Evolutionary conservation across 768 basidiomycete species (phyloP), one percentile per base, ranked within the genome.

Genomic region (Hirschioporus abietinus): DNA sequence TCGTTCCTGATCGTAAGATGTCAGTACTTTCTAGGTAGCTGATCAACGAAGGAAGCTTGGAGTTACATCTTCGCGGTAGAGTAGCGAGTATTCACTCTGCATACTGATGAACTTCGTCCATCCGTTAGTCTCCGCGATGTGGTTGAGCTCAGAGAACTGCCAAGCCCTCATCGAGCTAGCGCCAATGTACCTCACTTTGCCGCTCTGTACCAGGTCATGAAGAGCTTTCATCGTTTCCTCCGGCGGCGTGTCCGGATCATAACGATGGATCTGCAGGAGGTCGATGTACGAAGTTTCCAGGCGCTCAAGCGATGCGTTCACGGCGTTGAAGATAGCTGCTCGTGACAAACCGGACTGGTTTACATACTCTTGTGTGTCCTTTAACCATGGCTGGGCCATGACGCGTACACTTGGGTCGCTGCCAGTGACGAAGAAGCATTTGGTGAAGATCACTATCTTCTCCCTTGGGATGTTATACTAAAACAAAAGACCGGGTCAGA

Each of bases 161-260:
- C 77, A 77, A 1, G 72, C 65, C n/a, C 69, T 66, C 73, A 76
- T 73, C 62, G 73, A 73, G 63, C 70, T 71, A 4, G 74, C 76
- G 23, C 77, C 83, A 36, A 85, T 78, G 68, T 85, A 87, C 42
- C 83, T 74, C 23, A 83, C 78, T 62, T 76, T 73, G 34, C 78
- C 78, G 18, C 69, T n/a, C n/a, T n/a, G n/a, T n/a, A n/a, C n/a
- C n/a, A n/a, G n/a, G n/a, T n/a, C n/a, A n/a, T n/a, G n/a, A n/a
- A n/a, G n/a, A n/a, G n/a, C n/a, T n/a, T n/a, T n/a, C n/a, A n/a
- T n/a, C n/a, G n/a, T n/a, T n/a, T n/a, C n/a, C n/a, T n/a, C n/a
- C n/a, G n/a, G n/a, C n/a, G n/a, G n/a, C n/a, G n/a, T n/a, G n/a
- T n/a, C n/a, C n/a, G n/a, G n/a, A n/a, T n/a, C n/a, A n/a, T n/a